Percentiles rank a stretch among this genome's conserved stretches.
Evolutionary conservation across 495 filamentous ascomycete genomes (phyloP).

Genomic region (Niebla homalea): DNA sequence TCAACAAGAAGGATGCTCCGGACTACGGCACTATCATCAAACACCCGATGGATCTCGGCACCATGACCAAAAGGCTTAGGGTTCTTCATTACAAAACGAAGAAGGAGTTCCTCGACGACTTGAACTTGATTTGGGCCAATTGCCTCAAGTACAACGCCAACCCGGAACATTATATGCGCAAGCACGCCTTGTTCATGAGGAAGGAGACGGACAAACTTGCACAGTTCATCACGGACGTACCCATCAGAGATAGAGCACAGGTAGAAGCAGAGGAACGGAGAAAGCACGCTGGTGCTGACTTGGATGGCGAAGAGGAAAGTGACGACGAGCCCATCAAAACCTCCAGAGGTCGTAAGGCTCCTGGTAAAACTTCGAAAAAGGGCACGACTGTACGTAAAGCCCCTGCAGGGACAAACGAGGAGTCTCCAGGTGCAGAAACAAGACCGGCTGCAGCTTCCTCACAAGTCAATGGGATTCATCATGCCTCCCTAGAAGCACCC

Average conservation of each 20-base stretch:
- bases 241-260: constrained; percentile 78
- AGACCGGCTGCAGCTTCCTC: constrained; percentile 4
- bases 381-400: constrained; percentile 61
- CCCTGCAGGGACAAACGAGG: constrained; percentile 47
- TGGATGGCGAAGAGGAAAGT: constrained; percentile 78
- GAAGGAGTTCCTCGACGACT: constrained; percentile 81
- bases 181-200: constrained; percentile 90
- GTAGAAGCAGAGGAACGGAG: constrained; percentile 92
- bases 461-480: not conserved
- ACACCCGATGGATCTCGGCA: constrained; percentile 93
- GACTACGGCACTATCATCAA: constrained; percentile 95
- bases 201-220: constrained; percentile 94
- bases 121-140: constrained; percentile 93
- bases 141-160: constrained; percentile 92
- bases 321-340: constrained; percentile 99
- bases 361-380: constrained; percentile 68
- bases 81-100: constrained; percentile 79
- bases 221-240: constrained; percentile 85
- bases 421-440: constrained; percentile 45
- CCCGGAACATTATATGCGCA: constrained; percentile 71
- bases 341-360: constrained; percentile 81
- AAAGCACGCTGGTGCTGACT: constrained; percentile 55
- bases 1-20: constrained; percentile 92
- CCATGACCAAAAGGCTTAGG: constrained; percentile 97
- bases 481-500: constrained; percentile 28